Base-by-base conservation (phyloP, 2,329 filamentous ascomycete species). In the Aspergillus ochraceoroseus region DNA sequence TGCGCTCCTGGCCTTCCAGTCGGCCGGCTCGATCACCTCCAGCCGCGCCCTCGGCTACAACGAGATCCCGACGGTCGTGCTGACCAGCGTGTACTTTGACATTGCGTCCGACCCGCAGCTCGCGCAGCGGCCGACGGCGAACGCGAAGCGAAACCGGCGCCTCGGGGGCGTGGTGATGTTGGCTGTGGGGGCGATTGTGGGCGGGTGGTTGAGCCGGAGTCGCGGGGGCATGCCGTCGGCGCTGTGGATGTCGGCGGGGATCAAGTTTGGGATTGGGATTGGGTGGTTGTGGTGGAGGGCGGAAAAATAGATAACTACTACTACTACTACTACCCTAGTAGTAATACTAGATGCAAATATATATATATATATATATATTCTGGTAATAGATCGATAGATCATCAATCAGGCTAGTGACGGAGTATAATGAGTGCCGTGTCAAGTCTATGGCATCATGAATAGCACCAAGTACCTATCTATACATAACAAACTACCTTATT, bases 51-150 rank as follows among this genome's bases (percentile, higher is more conserved):
- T 71, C 15, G 57, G 60, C 0, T 65, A 65, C 46, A 65, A 66
- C 32, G 68, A 71, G 51, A 63, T 71, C 27, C 68, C 68, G 9
- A 70, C 67, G 6, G 67, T 70, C 11, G 68, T 71, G 4, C 48
- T 71, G 48, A 71, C 68, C 7, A 69, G 66, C 29, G 56, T 70
- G 9, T 71, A 70, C 44, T 69, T 67, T 48, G 68, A 71, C 44
- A 62, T 70, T 31, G 64, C 64, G 2, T 63, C 64, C 4, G 68
- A 71, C 42, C 59, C 65, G 8, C 61, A 59, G 28, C 48, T 69
- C 17, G 48, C 48, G 0, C 52, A 48, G 3, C 56, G 54, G 35
- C 61, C 65, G n/a, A 55, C 51, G 11, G 48, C 58, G 28, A 70
- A 70, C 43, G 56, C 57, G 4, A 67, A 66, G 50, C 53, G 63